Conservation (phyloP, 1,284 basidiomycete genomes). For the Irpex lacteus region DNA sequence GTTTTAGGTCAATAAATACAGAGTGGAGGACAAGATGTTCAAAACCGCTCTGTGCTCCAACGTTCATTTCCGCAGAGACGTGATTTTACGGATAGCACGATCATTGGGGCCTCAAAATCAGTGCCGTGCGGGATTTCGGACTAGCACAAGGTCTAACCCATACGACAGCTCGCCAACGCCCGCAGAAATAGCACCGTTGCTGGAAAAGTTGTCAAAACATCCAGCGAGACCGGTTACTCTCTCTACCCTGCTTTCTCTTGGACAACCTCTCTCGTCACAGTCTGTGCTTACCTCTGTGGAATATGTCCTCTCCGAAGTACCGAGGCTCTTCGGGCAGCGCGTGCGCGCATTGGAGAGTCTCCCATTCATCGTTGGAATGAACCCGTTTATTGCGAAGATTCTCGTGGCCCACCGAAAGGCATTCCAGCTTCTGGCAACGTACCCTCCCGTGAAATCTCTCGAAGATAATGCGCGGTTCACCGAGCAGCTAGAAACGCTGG, state of each 20-base stretch:
- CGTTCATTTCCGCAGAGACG: background rate
- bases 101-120: background rate
- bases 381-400: constrained; percentile 80
- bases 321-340: constrained; percentile 67
- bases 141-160: background rate
- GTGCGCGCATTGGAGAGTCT: constrained; percentile 68
- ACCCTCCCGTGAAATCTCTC: constrained; percentile 63
- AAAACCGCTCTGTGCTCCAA: no score
- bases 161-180: constrained; percentile 26
- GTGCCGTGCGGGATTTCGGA: background rate
- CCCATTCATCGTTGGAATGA: constrained; percentile 87
- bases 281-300: constrained; percentile 69
- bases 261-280: constrained; percentile 63
- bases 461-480: constrained; percentile 74
- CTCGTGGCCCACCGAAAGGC: constrained; percentile 73
- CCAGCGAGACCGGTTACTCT: constrained; percentile 65
- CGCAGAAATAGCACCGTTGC: constrained; percentile 44
- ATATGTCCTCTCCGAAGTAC: constrained; percentile 72
- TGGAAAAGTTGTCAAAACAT: constrained; percentile 52
- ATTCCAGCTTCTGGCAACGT: constrained; percentile 71
- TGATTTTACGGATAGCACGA: background rate
- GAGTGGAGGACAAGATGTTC: no score
- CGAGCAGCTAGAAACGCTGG: constrained; percentile 65
- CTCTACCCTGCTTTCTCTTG: constrained; percentile 68
- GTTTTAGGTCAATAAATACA: no score